Percentiles rank a stretch among this genome's conserved stretches.
Evolutionary conservation across 148 eudicot species (phyloP).

Genomic region (Hydrangea macrophylla): DNA sequence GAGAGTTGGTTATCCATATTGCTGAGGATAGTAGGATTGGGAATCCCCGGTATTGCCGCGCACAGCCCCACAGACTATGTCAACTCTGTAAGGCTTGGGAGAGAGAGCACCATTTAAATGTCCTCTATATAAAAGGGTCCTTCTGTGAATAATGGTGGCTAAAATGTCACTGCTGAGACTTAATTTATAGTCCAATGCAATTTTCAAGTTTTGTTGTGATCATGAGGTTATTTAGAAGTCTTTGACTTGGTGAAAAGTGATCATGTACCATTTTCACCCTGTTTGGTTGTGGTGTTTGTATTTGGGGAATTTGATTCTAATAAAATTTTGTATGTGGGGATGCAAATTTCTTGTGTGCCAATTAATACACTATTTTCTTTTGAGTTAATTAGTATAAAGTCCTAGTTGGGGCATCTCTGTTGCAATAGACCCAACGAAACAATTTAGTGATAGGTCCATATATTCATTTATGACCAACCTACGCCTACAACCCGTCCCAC

Average conservation of each 20-base stretch:
- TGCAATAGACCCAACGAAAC: too few species aligned
- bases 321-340: background rate
- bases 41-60: conserved; percentile 66
- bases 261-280: background rate
- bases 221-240: background rate
- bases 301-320: conserved; percentile 2
- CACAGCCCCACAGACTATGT: conserved; percentile 73
- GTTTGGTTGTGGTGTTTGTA: background rate
- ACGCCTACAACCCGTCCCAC: too few species aligned
- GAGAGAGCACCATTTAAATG: conserved; percentile 20
- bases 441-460: too few species aligned
- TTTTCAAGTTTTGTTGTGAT: background rate
- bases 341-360: background rate
- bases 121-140: conserved; percentile 17
- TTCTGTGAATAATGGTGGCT: conserved; percentile 4
- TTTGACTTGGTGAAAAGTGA: background rate
- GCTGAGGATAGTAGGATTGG: conserved; percentile 47
- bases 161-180: background rate
- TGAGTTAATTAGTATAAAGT: too few species aligned
- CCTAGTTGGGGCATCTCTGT: too few species aligned
- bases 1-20: conserved; percentile 56
- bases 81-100: conserved; percentile 70
- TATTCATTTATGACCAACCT: too few species aligned
- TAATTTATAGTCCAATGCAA: background rate
- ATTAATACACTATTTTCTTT: too few species aligned